A percentile compares a stretch with the other conserved stretches of the same genome.
These are phyloP conservation scores for Trichoderma afroharzianum DNA, from an alignment of 2,329 filamentous ascomycete genomes.

Conservation along the genomic window DNA sequence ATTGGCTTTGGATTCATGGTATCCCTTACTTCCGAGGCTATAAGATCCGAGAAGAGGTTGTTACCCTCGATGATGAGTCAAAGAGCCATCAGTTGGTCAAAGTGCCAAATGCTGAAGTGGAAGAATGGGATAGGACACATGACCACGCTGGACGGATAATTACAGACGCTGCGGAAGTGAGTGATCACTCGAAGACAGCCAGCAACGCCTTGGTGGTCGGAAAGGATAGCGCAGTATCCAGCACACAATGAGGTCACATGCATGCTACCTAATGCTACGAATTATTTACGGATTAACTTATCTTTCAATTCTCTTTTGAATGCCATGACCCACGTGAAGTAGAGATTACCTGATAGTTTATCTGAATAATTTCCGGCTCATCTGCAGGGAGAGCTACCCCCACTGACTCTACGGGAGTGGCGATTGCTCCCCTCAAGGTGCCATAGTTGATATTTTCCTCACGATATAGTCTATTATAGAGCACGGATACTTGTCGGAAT, in stretches of 20 bases:
- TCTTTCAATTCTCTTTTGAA: background rate
- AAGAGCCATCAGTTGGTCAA: constrained; percentile 49
- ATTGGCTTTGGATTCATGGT: constrained; percentile 54
- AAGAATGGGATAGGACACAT: constrained; percentile 49
- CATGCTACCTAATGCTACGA: background rate
- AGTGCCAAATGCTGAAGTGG: constrained; percentile 48
- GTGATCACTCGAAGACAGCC: background rate
- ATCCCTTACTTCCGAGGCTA: constrained; percentile 54
- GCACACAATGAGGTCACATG: background rate
- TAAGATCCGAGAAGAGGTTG: constrained; percentile 51
- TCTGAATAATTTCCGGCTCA: background rate
- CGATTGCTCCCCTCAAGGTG: background rate
- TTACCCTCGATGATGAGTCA: constrained; percentile 44
- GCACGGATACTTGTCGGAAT: background rate
- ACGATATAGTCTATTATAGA: background rate
- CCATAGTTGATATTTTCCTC: no score
- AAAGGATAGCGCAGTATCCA: background rate
- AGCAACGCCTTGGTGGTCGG: background rate
- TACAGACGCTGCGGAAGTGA: background rate
- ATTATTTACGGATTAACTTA: background rate
- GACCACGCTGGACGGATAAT: constrained; percentile 11
- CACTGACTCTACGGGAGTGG: background rate
- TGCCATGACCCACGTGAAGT: background rate
- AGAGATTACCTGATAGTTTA: background rate
- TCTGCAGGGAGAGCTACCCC: background rate